A percentile compares a stretch with the other conserved stretches of the same genome.
Evolutionary conservation across 2,329 filamentous ascomycete genomes (phyloP).

Genomic region (Paraphoma sp.): DNA sequence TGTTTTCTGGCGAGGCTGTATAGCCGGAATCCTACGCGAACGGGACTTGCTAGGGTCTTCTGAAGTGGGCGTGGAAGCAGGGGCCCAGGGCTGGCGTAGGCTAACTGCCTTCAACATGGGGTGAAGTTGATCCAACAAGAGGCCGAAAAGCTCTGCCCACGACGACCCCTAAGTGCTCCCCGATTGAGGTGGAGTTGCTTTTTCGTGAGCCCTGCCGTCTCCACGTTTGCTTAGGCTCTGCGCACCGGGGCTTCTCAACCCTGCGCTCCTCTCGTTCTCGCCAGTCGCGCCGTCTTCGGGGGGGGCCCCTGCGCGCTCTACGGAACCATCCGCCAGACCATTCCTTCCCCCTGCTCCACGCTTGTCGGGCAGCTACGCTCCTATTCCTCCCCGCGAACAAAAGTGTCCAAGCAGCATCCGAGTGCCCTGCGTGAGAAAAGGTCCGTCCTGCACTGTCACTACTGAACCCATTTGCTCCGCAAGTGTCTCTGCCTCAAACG

Average conservation of each 20-base stretch:
- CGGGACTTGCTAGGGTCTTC: conserved; percentile 6
- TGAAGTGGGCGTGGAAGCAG: conserved; percentile 12
- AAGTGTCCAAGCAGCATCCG: neutral
- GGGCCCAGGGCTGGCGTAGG: conserved; percentile 4
- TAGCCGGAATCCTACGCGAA: conserved; percentile 15
- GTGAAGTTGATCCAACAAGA: conserved; percentile 6
- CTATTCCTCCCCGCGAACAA: conserved; percentile 4
- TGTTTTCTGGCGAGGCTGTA: conserved; percentile 6
- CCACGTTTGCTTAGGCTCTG: neutral
- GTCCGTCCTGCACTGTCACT: conserved; percentile 4
- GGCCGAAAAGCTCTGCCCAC: conserved; percentile 4
- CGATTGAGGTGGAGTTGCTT: neutral
- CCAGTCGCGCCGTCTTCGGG: conserved; percentile 6
- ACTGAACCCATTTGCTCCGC: neutral
- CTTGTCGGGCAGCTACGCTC: neutral
- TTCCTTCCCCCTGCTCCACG: conserved; percentile 2
- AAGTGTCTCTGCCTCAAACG: conserved; percentile 2
- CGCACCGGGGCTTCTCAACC: neutral
- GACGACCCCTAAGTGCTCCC: conserved; percentile 2
- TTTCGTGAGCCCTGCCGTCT: conserved; percentile 1
- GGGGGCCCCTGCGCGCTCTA: neutral
- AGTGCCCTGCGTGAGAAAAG: neutral
- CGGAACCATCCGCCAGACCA: neutral
- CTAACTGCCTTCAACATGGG: conserved; percentile 6
- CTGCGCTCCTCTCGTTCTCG: neutral